Evolutionary conservation across 106 monocot genomes (phyloP), one percentile per base, ranked within the genome.

Genomic region (Vanilla planifolia): DNA sequence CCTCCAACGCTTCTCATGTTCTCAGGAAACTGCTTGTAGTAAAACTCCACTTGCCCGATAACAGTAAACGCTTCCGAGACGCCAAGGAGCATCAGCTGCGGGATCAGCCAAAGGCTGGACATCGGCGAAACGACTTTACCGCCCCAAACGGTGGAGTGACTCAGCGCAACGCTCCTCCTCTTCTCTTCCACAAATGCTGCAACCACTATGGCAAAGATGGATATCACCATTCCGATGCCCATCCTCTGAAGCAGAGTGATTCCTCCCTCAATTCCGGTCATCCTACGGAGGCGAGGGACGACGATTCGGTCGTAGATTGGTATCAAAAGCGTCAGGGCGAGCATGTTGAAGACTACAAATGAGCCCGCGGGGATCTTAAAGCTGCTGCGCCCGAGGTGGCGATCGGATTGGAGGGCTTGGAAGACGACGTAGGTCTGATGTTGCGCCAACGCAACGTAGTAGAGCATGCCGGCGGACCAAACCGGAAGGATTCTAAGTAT

Each of bases 21-120:
- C 58, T 87, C 86, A 6, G 86, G 86, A 37, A 87, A 87, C 52
- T 87, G 82, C 41, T 75, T 78, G 43, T 87, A 87, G 67, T 74
- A 82, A 57, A 87, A 82, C 62, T 87, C 86, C 0, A 65, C 17
- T 30, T 82, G 82, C 13, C 65, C 73, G 8, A 87, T 70, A 25
- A 45, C 6, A 29, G 47, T 73, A 37, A 87, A 87, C 0, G 82
- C 86, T 47, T 87, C 86, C 0, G 78, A 42, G 2, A 87, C 26
- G 0, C 86, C 86, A 0, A 63, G 23, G 0, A 79, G 30, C 10
- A 51, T 2, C 0, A 75, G 75, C 51, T 75, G 86, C n/a, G 79
- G 72, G n/a, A 70, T 43, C 50, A 87, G 33, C 82, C 75, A 76
- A 6, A 87, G 33, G 46, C 69, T 36, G 13, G 86, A 82, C 75